Evolutionary conservation across 805 yeast genomes (phyloP).

Genomic region (Candida arabinofermentans): DNA sequence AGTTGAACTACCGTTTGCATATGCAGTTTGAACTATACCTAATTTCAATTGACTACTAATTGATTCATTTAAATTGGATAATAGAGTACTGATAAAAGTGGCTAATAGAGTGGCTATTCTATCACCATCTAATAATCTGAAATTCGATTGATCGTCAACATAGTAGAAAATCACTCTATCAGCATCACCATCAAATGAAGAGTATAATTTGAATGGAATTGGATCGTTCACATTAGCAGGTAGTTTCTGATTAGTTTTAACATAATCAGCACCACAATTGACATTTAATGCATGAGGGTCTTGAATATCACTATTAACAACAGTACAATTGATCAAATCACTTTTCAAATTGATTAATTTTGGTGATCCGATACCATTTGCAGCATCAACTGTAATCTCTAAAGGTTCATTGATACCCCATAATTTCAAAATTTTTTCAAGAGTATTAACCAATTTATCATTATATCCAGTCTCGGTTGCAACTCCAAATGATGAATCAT

Average conservation of each 20-base stretch:
- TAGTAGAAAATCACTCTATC: constrained; percentile 87
- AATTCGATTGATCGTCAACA: constrained; percentile 34
- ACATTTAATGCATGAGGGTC: constrained; percentile 61
- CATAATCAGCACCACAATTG: constrained; percentile 93
- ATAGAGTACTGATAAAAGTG: constrained; percentile 47
- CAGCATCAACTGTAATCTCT: constrained; percentile 73
- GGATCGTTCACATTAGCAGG: constrained; percentile 56
- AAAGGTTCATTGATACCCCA: constrained; percentile 17
- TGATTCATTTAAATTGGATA: constrained; percentile 41
- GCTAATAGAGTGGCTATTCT: constrained; percentile 87
- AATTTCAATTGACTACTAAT: constrained; percentile 25
- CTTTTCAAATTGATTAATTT: constrained; percentile 46
- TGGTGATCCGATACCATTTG: constrained; percentile 96
- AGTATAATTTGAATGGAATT: constrained; percentile 47
- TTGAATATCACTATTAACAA: constrained; percentile 52
- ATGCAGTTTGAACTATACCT: constrained; percentile 96
- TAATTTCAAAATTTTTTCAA: constrained; percentile 38
- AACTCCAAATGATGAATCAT: constrained; percentile 60
- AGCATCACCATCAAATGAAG: constrained; percentile 97
- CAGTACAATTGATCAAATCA: constrained; percentile 36
- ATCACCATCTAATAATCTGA: constrained; percentile 83
- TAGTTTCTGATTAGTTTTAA: constrained; percentile 78
- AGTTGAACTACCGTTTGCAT: constrained; percentile 93
- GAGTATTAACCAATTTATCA: constrained; percentile 52
- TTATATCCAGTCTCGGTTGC: constrained; percentile 69